phyloP scores from a whole-genome alignment of 192 early-diverging fungal genomes.

The Piromyces sp. region DNA sequence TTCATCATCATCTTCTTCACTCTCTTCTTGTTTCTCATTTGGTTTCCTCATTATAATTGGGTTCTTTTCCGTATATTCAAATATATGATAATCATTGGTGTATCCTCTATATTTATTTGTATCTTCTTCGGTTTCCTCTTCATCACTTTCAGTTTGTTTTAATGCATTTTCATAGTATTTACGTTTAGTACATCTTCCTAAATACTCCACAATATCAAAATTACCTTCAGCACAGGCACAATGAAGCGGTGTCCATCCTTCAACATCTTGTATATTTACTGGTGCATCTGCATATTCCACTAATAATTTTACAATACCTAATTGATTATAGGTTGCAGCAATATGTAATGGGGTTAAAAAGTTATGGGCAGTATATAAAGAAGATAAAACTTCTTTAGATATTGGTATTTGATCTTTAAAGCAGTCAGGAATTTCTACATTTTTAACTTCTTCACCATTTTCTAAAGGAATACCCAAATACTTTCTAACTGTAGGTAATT shows the following conservation, averaged over 20 bases:
- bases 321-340: neutral
- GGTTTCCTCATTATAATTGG: neutral
- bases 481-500: conserved; percentile 1
- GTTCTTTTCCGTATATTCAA: neutral
- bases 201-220: conserved; percentile 17
- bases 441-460: neutral
- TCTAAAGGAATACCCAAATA: neutral
- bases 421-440: neutral
- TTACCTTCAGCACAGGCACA: conserved; percentile 50
- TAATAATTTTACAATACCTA: conserved; percentile 10
- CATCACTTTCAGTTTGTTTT: neutral
- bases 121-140: neutral
- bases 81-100: neutral
- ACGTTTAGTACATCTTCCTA: neutral
- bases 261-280: conserved; percentile 22
- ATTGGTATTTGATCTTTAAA: neutral
- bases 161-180: neutral
- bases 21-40: neutral
- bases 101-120: neutral
- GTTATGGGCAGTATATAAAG: neutral
- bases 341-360: neutral
- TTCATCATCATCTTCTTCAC: neutral
- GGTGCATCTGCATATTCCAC: conserved; percentile 5
- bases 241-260: conserved; percentile 53
- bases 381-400: neutral